Conservation (phyloP, 352 stramenopile genomes). For the Phytophthora vignae region DNA sequence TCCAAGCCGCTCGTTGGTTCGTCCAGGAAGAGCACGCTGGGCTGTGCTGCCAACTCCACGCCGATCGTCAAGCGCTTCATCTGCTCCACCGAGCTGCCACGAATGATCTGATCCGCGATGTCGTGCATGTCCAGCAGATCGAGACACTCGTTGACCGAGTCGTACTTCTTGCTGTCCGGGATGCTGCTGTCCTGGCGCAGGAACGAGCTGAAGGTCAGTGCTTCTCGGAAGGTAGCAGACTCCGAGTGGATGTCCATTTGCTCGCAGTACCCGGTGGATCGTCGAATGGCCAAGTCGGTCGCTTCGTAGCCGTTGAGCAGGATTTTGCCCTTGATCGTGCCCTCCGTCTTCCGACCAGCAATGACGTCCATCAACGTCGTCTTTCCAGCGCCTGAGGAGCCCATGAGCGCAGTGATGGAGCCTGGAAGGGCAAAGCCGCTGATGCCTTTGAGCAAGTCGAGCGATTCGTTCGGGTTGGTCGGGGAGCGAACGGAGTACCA, state of each 20-base stretch:
- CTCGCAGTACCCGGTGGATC: constrained; percentile 54
- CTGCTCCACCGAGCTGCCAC: constrained; percentile 50
- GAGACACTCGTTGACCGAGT: constrained; percentile 18
- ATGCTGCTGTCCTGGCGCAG: too few relatives aligned
- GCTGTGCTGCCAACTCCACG: constrained; percentile 76
- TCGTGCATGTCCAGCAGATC: constrained; percentile 34
- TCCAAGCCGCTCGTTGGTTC: constrained; percentile 89
- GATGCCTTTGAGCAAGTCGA: constrained; percentile 74
- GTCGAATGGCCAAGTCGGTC: constrained; percentile 47
- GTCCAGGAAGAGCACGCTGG: constrained; percentile 84
- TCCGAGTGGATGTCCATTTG: too few relatives aligned
- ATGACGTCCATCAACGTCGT: constrained; percentile 94
- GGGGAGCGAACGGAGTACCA: constrained; percentile 52
- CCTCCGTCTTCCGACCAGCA: constrained; percentile 69
- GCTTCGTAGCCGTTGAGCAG: constrained; percentile 49
- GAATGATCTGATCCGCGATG: constrained; percentile 44
- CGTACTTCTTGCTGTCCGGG: too few relatives aligned
- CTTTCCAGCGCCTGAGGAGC: constrained; percentile 78
- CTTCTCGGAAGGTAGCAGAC: too few relatives aligned
- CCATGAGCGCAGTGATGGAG: constrained; percentile 91
- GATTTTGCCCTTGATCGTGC: constrained; percentile 69
- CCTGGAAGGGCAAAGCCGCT: constrained; percentile 52
- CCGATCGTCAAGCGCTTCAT: constrained; percentile 57
- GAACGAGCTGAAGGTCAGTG: too few relatives aligned
- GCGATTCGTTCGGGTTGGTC: constrained; percentile 43